phyloP scores from a whole-genome alignment of 768 basidiomycete genomes.

The Cystofilobasidium bisporidii region DNA sequence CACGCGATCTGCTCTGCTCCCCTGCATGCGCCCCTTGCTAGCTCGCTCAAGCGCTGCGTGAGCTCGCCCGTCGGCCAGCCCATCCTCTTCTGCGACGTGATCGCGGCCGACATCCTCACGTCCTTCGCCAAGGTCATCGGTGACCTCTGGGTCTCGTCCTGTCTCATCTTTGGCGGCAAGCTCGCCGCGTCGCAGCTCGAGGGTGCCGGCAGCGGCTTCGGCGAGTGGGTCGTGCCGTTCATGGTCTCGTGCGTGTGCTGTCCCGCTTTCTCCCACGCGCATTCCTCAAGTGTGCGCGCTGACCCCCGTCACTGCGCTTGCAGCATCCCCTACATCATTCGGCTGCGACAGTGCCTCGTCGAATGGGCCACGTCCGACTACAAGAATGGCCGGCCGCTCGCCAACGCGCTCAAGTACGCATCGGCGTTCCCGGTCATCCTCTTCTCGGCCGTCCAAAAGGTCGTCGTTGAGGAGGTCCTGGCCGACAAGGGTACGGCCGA shows the following conservation, averaged over 20 bases:
- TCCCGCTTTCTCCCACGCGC: neutral
- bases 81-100: conserved; percentile 79
- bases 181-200: conserved; percentile 51
- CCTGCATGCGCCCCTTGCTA: conserved; percentile 37
- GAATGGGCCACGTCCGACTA: conserved; percentile 63
- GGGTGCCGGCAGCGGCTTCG: conserved; percentile 51
- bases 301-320: neutral
- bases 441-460: conserved; percentile 79
- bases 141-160: conserved; percentile 78
- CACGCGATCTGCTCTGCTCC: neutral
- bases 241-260: conserved; percentile 65
- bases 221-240: conserved; percentile 66
- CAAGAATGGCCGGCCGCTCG: conserved; percentile 60
- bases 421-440: conserved; percentile 93
- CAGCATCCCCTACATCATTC: conserved; percentile 80
- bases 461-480: conserved; percentile 54
- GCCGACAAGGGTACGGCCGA: conserved; percentile 46
- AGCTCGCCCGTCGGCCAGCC: conserved; percentile 53
- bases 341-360: conserved; percentile 85
- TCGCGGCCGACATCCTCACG: conserved; percentile 90
- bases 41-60: conserved; percentile 65
- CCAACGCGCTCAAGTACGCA: conserved; percentile 92
- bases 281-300: neutral
- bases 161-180: conserved; percentile 77
- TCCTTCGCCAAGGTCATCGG: conserved; percentile 95